A percentile compares a stretch with the other conserved stretches of the same genome.
phyloP scores from a whole-genome alignment of 2,329 filamentous ascomycete species.

The Nemania bipapillata region DNA sequence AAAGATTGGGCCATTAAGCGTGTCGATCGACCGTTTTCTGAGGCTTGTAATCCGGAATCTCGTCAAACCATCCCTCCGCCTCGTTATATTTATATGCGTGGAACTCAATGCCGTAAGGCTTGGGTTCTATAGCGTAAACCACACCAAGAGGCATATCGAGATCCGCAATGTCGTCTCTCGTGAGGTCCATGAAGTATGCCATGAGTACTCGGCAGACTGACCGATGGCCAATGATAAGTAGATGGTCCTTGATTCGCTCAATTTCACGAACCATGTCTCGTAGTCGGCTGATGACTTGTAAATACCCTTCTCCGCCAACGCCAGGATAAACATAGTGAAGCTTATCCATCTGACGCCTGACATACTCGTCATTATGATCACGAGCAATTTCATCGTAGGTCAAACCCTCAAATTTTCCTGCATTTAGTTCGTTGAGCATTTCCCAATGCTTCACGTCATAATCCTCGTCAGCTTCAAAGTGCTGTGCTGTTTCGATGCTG shows the following conservation, averaged over 20 bases:
- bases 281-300: conserved; percentile 95
- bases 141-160: conserved; percentile 93
- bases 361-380: conserved; percentile 83
- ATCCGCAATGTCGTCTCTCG: conserved; percentile 89
- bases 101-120: conserved; percentile 97
- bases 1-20: conserved; percentile 41
- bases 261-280: conserved; percentile 96
- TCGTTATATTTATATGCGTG: conserved; percentile 93
- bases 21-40: conserved; percentile 64
- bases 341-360: conserved; percentile 83
- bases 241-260: conserved; percentile 95
- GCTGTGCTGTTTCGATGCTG: conserved; percentile 85
- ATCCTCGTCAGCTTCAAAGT: conserved; percentile 90
- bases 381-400: conserved; percentile 89
- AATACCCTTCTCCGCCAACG: conserved; percentile 92
- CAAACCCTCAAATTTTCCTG: conserved; percentile 91
- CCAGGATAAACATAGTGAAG: conserved; percentile 96
- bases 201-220: conserved; percentile 91
- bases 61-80: conserved; percentile 80
- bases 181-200: conserved; percentile 95
- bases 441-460: conserved; percentile 98
- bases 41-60: conserved; percentile 84
- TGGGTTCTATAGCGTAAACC: conserved; percentile 93
- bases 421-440: conserved; percentile 96
- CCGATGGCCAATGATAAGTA: conserved; percentile 90